These are phyloP conservation scores for Heritiera littoralis DNA, from an alignment of 345 rosid genomes.

Conservation along the genomic window DNA sequence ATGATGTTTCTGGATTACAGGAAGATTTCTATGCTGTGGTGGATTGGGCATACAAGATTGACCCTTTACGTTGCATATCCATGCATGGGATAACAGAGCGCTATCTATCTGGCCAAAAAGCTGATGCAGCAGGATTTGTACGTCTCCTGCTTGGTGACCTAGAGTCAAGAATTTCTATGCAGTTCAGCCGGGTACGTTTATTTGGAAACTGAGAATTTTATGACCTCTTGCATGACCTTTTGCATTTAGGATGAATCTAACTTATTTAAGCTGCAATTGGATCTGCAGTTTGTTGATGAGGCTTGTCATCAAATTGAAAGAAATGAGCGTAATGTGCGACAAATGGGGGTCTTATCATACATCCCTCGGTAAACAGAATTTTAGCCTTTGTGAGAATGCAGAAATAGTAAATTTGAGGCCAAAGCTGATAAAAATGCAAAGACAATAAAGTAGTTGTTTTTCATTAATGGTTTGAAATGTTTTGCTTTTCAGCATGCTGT, in stretches of 20 bases:
- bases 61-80: constrained; percentile 96
- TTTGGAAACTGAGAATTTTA: constrained; percentile 20
- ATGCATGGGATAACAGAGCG: constrained; percentile 70
- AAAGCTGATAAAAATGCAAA: not conserved
- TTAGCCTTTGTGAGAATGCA: constrained; percentile 3
- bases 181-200: constrained; percentile 76
- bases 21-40: constrained; percentile 98
- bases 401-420: not conserved
- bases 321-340: constrained; percentile 77
- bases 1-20: constrained; percentile 42
- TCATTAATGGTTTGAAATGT: not conserved
- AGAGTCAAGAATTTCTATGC: constrained; percentile 91
- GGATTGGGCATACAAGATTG: constrained; percentile 99
- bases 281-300: constrained; percentile 89
- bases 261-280: constrained; percentile 24
- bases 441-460: not conserved
- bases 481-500: not conserved
- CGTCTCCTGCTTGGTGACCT: constrained; percentile 95
- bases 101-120: constrained; percentile 97
- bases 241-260: constrained; percentile 19
- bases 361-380: constrained; percentile 70
- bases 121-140: constrained; percentile 99
- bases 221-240: not conserved
- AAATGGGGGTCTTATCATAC: constrained; percentile 87
- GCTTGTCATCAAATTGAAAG: constrained; percentile 58